Percentiles rank a stretch among this genome's conserved stretches.
Conservation (phyloP, 306 rosid genomes). For the Corylus americana region DNA sequence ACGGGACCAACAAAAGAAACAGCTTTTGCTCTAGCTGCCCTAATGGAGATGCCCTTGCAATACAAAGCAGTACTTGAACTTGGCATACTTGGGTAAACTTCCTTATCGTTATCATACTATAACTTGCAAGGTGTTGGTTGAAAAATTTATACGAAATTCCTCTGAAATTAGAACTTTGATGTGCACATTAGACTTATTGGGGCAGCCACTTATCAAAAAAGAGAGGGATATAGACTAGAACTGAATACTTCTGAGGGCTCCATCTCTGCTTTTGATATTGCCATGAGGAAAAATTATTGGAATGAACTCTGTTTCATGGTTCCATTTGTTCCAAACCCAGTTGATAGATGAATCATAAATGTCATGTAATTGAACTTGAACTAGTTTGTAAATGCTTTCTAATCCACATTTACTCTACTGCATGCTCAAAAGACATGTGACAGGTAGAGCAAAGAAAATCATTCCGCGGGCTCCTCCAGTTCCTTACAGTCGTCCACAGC, state of each 20-base stretch:
- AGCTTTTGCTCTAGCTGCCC: constrained; percentile 90
- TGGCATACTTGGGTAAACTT: constrained; percentile 61
- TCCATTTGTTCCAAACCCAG: neutral
- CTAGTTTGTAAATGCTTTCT: neutral
- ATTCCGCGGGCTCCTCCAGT: constrained; percentile 71
- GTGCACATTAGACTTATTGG: neutral
- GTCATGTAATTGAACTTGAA: neutral
- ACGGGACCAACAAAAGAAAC: constrained; percentile 60
- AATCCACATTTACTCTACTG: constrained; percentile 1
- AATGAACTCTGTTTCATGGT: neutral
- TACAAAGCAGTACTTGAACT: constrained; percentile 74
- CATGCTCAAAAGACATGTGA: constrained; percentile 49
- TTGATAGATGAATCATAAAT: neutral
- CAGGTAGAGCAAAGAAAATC: constrained; percentile 62
- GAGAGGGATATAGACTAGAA: neutral
- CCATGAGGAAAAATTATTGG: neutral
- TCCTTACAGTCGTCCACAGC: constrained; percentile 43
- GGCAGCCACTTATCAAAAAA: no score
- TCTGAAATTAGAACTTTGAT: neutral
- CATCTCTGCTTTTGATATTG: neutral
- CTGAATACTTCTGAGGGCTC: neutral
- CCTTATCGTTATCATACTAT: neutral
- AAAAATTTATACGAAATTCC: neutral
- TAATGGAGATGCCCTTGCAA: constrained; percentile 94
- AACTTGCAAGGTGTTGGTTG: neutral